Percentiles rank a stretch among this genome's conserved stretches.
These are phyloP conservation scores for Capsicum baccatum DNA, from an alignment of 257 asterid genomes.

Conservation along the genomic window DNA sequence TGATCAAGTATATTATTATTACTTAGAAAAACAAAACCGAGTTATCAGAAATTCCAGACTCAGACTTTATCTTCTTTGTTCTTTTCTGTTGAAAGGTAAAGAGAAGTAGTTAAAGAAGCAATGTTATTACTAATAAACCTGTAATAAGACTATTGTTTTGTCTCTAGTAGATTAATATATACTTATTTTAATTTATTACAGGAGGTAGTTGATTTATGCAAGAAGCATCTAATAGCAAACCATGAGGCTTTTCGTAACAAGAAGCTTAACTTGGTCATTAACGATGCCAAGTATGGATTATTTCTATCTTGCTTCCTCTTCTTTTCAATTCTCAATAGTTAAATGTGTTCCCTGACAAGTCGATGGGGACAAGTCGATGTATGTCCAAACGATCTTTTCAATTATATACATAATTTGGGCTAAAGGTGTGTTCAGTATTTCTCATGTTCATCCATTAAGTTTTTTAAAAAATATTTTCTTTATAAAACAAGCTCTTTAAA, in stretches of 20 bases:
- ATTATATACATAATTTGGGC: neutral
- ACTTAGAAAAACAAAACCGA: neutral
- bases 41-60: no score
- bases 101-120: neutral
- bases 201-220: conserved; percentile 95
- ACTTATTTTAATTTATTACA: conserved; percentile 36
- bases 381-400: neutral
- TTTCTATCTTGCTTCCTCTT: neutral
- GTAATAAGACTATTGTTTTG: neutral
- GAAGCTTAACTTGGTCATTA: conserved; percentile 84
- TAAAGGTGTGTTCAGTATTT: neutral
- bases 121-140: neutral
- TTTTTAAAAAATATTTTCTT: no score
- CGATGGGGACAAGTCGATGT: neutral
- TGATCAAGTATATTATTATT: conserved; percentile 61
- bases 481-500: no score
- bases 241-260: conserved; percentile 73
- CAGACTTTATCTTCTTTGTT: neutral
- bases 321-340: neutral
- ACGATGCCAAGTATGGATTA: conserved; percentile 78
- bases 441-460: no score
- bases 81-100: neutral
- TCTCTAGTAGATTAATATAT: neutral
- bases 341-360: neutral
- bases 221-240: conserved; percentile 77